phyloP scores from a whole-genome alignment of 192 early-diverging fungal genomes.

The Backusella psychrophila region DNA sequence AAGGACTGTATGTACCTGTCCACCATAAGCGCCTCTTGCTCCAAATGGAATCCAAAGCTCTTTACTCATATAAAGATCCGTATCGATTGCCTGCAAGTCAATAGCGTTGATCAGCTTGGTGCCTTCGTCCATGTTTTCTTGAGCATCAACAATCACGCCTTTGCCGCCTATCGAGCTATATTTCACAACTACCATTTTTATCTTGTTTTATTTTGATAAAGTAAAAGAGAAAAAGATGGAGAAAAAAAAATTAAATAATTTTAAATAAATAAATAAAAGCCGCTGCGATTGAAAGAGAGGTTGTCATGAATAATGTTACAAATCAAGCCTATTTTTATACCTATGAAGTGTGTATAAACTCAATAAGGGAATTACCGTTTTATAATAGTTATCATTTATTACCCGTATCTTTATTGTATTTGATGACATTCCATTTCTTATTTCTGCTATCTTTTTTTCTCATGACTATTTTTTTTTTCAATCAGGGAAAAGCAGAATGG shows the following conservation, averaged over 20 bases:
- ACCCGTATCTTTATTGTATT: too few species aligned
- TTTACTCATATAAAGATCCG: slow-evolving; percentile 67
- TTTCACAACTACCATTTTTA: neutral
- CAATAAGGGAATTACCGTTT: too few species aligned
- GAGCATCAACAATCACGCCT: neutral
- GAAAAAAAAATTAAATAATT: neutral
- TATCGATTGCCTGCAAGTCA: slow-evolving; percentile 61
- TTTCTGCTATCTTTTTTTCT: too few species aligned
- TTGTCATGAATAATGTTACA: neutral
- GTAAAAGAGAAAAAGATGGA: neutral
- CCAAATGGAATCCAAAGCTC: slow-evolving; percentile 80
- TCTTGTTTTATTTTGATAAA: neutral
- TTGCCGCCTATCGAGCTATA: neutral
- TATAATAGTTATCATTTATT: too few species aligned
- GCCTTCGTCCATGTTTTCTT: neutral
- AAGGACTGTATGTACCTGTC: slow-evolving; percentile 35
- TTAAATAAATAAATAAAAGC: neutral
- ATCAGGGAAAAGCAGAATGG: too few species aligned
- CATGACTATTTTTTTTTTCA: too few species aligned
- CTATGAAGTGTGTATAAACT: too few species aligned
- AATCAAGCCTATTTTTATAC: neutral
- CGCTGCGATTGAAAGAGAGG: neutral
- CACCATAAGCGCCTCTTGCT: slow-evolving; percentile 85
- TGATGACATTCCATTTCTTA: too few species aligned
- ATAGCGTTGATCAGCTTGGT: slow-evolving; percentile 37